Evolutionary conservation across 257 asterid genomes (phyloP), one percentile per base, ranked within the genome.

Genomic region (Leonotis leonurus): DNA sequence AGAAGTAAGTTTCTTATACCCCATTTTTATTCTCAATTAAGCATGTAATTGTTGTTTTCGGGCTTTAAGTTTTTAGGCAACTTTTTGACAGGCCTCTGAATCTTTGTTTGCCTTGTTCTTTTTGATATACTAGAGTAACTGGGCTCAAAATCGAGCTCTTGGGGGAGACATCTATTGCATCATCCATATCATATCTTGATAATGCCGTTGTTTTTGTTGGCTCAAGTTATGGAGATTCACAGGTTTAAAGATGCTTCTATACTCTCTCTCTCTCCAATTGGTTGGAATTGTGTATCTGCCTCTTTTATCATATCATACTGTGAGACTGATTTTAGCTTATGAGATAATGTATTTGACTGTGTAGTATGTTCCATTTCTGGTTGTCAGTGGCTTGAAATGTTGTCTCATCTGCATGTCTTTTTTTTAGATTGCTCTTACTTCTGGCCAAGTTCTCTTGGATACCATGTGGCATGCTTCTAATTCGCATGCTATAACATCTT

Each of bases 141-240:
- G 97, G 96, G 59, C 97, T 90, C 65, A 85, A 87, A 70, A 90
- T 85, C 52, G 97, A 87, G 86, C 87, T 78, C 33, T 72, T 87
- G 82, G 97, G 97, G 37, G 90, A 87, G 76, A 87, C 97, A 10
- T 90, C 95, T 48, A 75, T 90, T 65, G 96, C 95, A 53, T 90
- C 97, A 46, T 87, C 95, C 17, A 87, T 90, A 49, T 90, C 95
- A 22, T 90, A 87, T 80, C 90, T 90, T 68, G 96, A 90, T 76
- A 87, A 83, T 77, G 95, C 93, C 30, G 82, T 87, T 71, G 97
- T 90, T 50, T 90, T 73, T 48, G 67, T 90, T 67, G 97, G 97
- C 65, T 87, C 97, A 61, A 90, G 97, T 81, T 90, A 78, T 55
- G 96, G 97, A 43, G 97, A 90, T 75, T 90, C 97, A 50, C 97